Conservation (phyloP, 1,139 yeast genomes). For the Yamadazyma epiphylla region DNA sequence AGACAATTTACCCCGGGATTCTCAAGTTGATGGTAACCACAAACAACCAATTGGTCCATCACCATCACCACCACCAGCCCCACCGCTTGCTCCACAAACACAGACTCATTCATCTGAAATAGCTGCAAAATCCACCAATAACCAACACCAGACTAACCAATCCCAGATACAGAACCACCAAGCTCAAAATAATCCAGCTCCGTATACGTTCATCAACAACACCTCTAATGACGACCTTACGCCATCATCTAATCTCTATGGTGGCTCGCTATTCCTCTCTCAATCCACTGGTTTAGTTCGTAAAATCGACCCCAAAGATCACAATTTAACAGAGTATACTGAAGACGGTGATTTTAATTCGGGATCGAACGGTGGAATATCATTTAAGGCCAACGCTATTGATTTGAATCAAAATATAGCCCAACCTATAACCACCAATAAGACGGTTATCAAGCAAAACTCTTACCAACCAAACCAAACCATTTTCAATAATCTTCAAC, state of each 20-base stretch:
- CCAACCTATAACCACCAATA: conserved; percentile 33
- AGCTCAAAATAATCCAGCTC: too few species aligned
- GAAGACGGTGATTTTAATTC: conserved; percentile 15
- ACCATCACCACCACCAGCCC: too few species aligned
- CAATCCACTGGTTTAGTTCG: conserved; percentile 44
- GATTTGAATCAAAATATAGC: conserved; percentile 22
- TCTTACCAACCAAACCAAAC: conserved; percentile 46
- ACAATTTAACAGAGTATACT: too few species aligned
- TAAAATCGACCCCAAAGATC: conserved; percentile 30
- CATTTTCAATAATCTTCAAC: conserved; percentile 40
- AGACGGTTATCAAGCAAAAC: conserved; percentile 29
- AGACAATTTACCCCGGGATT: too few species aligned
- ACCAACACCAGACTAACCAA: too few species aligned
- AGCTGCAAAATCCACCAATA: too few species aligned
- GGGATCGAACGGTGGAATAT: conserved; percentile 30
- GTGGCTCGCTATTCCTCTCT: conserved; percentile 41
- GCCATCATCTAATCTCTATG: conserved; percentile 31
- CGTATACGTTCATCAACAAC: too few species aligned
- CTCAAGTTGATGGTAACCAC: too few species aligned
- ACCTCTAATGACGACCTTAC: conserved; percentile 29
- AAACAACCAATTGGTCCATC: too few species aligned
- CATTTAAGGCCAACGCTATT: conserved; percentile 34
- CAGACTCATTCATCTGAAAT: too few species aligned
- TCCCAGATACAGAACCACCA: too few species aligned
- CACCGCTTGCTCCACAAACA: too few species aligned